A percentile compares a stretch with the other conserved stretches of the same genome.
These are phyloP conservation scores for Ustilago trichophora DNA, from an alignment of 1,284 basidiomycete genomes.

Conservation along the genomic window DNA sequence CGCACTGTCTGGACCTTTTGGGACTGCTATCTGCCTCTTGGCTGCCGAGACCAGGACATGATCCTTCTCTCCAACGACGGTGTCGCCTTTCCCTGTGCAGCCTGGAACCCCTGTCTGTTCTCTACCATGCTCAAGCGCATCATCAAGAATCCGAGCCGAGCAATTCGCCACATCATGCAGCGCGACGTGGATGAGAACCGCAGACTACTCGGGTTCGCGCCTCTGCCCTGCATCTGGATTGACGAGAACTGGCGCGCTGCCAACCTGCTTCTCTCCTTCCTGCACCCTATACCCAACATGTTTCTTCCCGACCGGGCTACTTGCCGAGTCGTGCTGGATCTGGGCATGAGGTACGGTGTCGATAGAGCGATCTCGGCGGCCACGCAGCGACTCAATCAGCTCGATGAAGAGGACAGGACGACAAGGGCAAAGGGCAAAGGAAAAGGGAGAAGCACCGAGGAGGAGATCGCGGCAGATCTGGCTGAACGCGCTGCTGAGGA, in stretches of 20 bases:
- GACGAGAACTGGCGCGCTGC: conserved; percentile 43
- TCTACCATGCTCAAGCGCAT: conserved; percentile 23
- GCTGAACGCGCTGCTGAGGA: conserved; percentile 5
- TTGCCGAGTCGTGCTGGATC: conserved; percentile 21
- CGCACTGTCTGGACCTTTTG: conserved; percentile 46
- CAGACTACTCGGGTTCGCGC: conserved; percentile 20
- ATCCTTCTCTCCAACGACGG: conserved; percentile 37
- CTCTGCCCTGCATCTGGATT: conserved; percentile 25
- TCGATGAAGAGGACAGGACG: conserved; percentile 23
- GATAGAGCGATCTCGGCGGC: conserved; percentile 22
- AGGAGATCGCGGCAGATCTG: conserved; percentile 16
- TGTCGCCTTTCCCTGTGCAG: conserved; percentile 38
- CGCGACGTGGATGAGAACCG: conserved; percentile 21
- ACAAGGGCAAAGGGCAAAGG: conserved; percentile 15
- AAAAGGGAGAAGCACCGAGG: conserved; percentile 19
- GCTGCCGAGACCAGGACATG: conserved; percentile 43
- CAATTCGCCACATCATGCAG: conserved; percentile 14
- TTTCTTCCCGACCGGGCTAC: conserved; percentile 34
- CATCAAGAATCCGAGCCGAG: conserved; percentile 19
- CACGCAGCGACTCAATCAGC: conserved; percentile 13
- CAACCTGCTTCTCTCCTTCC: conserved; percentile 39
- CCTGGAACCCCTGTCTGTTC: conserved; percentile 43
- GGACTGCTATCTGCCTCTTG: conserved; percentile 45
- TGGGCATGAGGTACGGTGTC: conserved; percentile 27
- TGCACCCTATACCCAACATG: conserved; percentile 43